Conservation (phyloP, 2,329 filamentous ascomycete genomes). For the Orbilia oligospora region DNA sequence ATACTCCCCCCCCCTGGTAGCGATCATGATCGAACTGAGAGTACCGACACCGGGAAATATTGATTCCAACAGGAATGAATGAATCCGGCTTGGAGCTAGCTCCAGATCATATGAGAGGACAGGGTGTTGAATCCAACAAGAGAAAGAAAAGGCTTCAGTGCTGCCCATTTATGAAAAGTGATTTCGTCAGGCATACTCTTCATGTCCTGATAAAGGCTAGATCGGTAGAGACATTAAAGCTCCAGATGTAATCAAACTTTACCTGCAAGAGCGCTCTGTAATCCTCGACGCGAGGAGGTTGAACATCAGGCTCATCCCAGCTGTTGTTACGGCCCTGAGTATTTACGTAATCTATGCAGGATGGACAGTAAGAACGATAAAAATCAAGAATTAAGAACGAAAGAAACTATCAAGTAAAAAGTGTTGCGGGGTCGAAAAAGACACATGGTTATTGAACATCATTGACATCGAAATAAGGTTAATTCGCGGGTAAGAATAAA, state of each 20-base stretch:
- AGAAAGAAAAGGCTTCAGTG: neutral
- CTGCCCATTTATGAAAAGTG: neutral
- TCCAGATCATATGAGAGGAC: neutral
- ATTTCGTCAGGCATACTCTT: neutral
- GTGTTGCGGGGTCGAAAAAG: constrained; percentile 39
- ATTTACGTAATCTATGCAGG: neutral
- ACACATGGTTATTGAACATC: neutral
- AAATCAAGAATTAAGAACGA: neutral
- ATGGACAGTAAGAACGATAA: neutral
- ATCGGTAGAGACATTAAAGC: neutral
- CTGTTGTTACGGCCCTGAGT: neutral
- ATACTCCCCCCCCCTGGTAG: neutral
- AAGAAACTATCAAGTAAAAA: constrained; percentile 1
- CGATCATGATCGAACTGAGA: neutral
- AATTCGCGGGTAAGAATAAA: constrained; percentile 24
- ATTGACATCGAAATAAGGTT: constrained; percentile 60
- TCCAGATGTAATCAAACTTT: constrained; percentile 26
- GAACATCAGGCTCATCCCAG: neutral
- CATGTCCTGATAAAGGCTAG: neutral
- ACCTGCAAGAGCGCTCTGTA: constrained; percentile 20
- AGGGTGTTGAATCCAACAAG: constrained; percentile 5
- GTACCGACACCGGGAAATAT: neutral
- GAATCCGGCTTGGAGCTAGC: neutral
- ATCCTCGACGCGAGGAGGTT: constrained; percentile 14
- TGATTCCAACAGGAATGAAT: constrained; percentile 20